phyloP scores from a whole-genome alignment of 2,329 filamentous ascomycete genomes.

The Parastagonospora nodorum region DNA sequence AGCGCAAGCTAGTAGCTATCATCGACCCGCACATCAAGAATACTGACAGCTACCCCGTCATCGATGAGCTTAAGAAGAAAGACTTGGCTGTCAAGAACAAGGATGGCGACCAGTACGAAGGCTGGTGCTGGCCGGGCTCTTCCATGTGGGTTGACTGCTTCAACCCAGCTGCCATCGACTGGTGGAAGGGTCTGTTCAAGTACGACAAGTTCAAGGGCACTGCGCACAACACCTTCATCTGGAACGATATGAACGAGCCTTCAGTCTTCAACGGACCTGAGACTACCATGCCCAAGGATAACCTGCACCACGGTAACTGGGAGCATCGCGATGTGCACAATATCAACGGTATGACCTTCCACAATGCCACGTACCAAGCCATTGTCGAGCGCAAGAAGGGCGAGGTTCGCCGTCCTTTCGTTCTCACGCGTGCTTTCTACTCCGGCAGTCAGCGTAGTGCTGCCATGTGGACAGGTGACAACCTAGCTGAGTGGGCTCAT shows the following conservation, averaged over 20 bases:
- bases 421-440: constrained; percentile 91
- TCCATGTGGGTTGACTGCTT: constrained; percentile 97
- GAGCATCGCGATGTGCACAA: constrained; percentile 98
- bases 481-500: constrained; percentile 91
- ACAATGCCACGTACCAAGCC: constrained; percentile 90
- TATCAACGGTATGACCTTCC: constrained; percentile 90
- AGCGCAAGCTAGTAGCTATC: constrained; percentile 89
- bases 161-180: constrained; percentile 86
- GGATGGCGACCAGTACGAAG: constrained; percentile 85
- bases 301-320: constrained; percentile 88
- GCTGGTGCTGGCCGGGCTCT: constrained; percentile 98
- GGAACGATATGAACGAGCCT: constrained; percentile 99
- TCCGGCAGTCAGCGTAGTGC: constrained; percentile 86
- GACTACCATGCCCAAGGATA: constrained; percentile 98
- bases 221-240: constrained; percentile 85
- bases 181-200: constrained; percentile 90
- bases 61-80: constrained; percentile 81
- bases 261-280: constrained; percentile 99
- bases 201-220: constrained; percentile 89
- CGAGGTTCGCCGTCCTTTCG: constrained; percentile 83
- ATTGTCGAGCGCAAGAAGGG: constrained; percentile 84
- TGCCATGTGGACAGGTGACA: constrained; percentile 99
- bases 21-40: constrained; percentile 99
- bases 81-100: constrained; percentile 88
- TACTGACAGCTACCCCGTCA: constrained; percentile 73